A percentile compares a stretch with the other conserved stretches of the same genome.
These are phyloP conservation scores for Zoysia pacifica DNA, from an alignment of 176 grass and related monocot genomes.

Conservation along the genomic window DNA sequence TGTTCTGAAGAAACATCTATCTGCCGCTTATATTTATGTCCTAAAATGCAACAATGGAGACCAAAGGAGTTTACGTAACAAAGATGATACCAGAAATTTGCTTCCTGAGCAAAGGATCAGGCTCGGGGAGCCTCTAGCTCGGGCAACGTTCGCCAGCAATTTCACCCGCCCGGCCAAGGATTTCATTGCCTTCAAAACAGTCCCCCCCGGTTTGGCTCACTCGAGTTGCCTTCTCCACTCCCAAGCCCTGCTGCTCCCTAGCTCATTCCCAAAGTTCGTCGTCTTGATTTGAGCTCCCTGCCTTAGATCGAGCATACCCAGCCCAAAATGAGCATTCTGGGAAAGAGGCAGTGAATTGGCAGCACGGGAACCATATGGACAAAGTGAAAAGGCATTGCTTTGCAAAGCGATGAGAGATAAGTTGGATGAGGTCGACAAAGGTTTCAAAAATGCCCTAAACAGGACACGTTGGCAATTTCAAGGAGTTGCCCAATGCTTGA, in stretches of 20 bases:
- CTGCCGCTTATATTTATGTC: background rate
- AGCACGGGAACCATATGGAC: too few species aligned
- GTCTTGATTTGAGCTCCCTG: background rate
- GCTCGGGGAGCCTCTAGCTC: too few species aligned
- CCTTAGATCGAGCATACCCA: background rate
- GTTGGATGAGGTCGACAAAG: background rate
- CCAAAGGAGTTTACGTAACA: background rate
- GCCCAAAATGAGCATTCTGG: background rate
- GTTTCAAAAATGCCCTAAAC: background rate
- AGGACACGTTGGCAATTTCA: background rate
- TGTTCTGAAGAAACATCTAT: slow-evolving; percentile 17
- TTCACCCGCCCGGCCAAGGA: background rate
- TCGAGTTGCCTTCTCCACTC: background rate
- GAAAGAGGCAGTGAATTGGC: background rate
- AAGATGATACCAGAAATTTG: slow-evolving; percentile 3
- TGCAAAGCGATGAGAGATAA: background rate
- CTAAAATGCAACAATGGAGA: background rate
- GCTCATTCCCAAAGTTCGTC: background rate
- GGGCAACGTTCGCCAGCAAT: background rate
- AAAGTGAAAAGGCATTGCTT: background rate
- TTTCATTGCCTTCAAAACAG: background rate
- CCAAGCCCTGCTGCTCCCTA: background rate
- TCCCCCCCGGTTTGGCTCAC: background rate
- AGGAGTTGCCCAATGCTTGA: background rate
- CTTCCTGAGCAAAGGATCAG: background rate